Base-by-base conservation (phyloP, 2,329 filamentous ascomycete genomes). In the Cladosporium sp. region DNA sequence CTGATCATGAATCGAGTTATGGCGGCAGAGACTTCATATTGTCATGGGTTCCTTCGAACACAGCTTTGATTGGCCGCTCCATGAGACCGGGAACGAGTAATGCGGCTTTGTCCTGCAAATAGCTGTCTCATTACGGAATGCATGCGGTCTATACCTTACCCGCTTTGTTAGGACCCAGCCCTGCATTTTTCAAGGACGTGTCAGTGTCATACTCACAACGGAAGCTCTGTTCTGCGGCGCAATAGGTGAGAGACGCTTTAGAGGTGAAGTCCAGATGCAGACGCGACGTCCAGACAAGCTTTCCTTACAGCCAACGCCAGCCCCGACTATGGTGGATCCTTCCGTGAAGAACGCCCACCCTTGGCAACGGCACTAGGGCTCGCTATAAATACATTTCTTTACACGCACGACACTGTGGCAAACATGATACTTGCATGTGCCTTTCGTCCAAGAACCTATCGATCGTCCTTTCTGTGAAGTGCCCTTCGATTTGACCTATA, bases 81-180 rank as follows among this genome's bases (percentile, higher is more conserved):
- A 25, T 54, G 37, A 55, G 28, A 55, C 52, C 40, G 39, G 50
- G 36, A 34, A 20, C 25, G 51, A 28, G 39, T 25, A 54, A 55
- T 55, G 52, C 52, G 52, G 52, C 51, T 55, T 55, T 55, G 51
- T 55, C 13, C 39, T 45, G 39, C 25, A 40, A 47, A 55, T 37
- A 44, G n/a, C 32, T 55, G 52, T 55, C 52, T 55, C 52, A 32
- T 47, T 25, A n/a, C 28, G 39, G 52, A 55, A 55, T 47, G 52
- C 40, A 55, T 19, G 28, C 40, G n/a, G 24, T 55, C 19, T n/a
- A 19, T 13, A 37, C 28, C 22, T 24, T 28, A 5, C 28, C 13
- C 28, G 15, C 20, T 35, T 42, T 53, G 24, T 53, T 32, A 24
- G 15, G n/a, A 10, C 17, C 17, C 17, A 17, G 22, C 28, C 24